phyloP scores from a whole-genome alignment of 805 yeast species.

The Kuraishia ogatae region DNA sequence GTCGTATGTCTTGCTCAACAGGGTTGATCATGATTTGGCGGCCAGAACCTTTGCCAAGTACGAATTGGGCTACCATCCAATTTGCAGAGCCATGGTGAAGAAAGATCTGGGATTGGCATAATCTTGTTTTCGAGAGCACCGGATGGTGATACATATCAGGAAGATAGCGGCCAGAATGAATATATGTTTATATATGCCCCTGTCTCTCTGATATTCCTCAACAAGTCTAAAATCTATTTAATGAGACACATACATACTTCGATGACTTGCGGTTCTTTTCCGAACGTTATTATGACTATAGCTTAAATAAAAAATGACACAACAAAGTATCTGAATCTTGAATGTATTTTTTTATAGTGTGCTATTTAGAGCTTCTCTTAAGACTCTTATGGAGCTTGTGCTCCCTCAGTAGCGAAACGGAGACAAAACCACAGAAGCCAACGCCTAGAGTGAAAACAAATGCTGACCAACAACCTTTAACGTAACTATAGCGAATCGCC shows the following conservation, averaged over 20 bases:
- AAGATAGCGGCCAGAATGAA: no score
- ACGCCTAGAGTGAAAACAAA: slow-evolving; percentile 6
- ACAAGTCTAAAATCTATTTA: not conserved
- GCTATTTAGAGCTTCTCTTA: not conserved
- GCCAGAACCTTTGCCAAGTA: slow-evolving; percentile 51
- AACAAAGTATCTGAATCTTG: no score
- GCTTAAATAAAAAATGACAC: no score
- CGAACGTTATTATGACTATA: not conserved
- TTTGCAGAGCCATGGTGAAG: slow-evolving; percentile 72
- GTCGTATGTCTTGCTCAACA: slow-evolving; percentile 57
- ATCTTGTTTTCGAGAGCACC: no score
- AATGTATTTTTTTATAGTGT: no score
- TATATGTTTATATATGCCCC: no score
- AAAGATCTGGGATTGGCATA: slow-evolving; percentile 55
- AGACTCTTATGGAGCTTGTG: slow-evolving; percentile 7
- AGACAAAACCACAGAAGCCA: slow-evolving; percentile 4
- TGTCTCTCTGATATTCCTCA: no score
- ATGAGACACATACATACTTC: not conserved
- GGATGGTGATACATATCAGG: no score
- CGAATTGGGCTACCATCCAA: slow-evolving; percentile 69
- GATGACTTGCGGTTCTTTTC: not conserved
- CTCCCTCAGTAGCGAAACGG: slow-evolving; percentile 5
- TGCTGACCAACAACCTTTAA: slow-evolving; percentile 4
- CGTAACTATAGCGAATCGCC: slow-evolving; percentile 6
- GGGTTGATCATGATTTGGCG: slow-evolving; percentile 61